These are phyloP conservation scores for Trametes cinnabarina DNA, from an alignment of 768 basidiomycete genomes.

Conservation along the genomic window DNA sequence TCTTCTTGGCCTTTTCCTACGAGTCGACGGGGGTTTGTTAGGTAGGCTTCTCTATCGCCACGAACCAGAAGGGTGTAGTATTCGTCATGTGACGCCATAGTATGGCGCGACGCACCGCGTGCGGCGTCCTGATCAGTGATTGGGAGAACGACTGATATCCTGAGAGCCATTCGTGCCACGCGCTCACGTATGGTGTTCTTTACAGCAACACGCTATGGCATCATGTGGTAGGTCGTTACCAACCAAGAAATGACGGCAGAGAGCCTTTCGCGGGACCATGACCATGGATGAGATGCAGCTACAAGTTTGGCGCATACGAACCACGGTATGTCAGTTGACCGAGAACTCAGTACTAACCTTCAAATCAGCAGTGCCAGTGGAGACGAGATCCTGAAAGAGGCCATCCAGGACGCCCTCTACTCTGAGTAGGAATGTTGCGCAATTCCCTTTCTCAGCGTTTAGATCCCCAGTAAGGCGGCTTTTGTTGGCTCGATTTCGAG, in stretches of 20 bases:
- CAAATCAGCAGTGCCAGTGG: conserved; percentile 61
- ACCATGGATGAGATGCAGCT: background rate
- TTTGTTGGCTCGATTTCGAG: conserved; percentile 66
- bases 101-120: conserved; percentile 2
- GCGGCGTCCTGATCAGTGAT: background rate
- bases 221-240: background rate
- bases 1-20: conserved; percentile 96
- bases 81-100: conserved; percentile 22
- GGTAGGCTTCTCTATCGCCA: conserved; percentile 29
- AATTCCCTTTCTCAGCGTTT: conserved; percentile 59
- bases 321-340: conserved; percentile 3
- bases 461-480: conserved; percentile 55
- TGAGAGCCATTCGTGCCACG: background rate
- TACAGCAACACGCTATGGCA: background rate
- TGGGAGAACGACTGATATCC: background rate
- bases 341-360: conserved; percentile 66
- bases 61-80: conserved; percentile 26
- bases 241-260: background rate
- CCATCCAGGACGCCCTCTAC: conserved; percentile 89
- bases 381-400: conserved; percentile 80
- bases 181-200: background rate
- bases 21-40: conserved; percentile 39
- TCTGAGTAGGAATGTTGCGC: conserved; percentile 83
- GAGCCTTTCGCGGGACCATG: background rate
- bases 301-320: background rate